These are phyloP conservation scores for Fusarium coffeatum DNA, from an alignment of 2,329 filamentous ascomycete species.

Conservation along the genomic window DNA sequence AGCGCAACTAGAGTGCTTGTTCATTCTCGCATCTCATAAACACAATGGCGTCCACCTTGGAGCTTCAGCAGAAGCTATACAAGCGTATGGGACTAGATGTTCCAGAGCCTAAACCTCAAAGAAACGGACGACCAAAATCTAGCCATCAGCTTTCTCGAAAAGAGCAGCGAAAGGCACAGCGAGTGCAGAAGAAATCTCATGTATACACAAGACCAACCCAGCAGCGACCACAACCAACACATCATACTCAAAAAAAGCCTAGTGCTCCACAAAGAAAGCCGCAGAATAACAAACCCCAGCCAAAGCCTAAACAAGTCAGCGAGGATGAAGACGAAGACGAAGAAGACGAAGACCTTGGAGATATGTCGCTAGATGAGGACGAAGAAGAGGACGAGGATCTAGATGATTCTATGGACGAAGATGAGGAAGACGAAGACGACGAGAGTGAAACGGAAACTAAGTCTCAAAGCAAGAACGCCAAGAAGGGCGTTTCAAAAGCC, in stretches of 20 bases:
- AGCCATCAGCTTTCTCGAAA: conserved; percentile 60
- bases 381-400: conserved; percentile 40
- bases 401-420: conserved; percentile 39
- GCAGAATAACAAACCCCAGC: conserved; percentile 1
- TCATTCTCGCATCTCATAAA: neutral
- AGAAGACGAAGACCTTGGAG: conserved; percentile 1
- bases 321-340: conserved; percentile 31
- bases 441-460: conserved; percentile 43
- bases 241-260: conserved; percentile 12
- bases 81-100: conserved; percentile 52
- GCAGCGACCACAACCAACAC: conserved; percentile 13
- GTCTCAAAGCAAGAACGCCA: conserved; percentile 43
- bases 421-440: conserved; percentile 35
- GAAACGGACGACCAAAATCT: conserved; percentile 26
- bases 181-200: conserved; percentile 68
- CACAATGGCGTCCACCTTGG: conserved; percentile 44
- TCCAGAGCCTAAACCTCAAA: conserved; percentile 37
- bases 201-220: conserved; percentile 42
- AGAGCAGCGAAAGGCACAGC: conserved; percentile 74
- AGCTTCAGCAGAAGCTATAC: conserved; percentile 54
- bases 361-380: conserved; percentile 31
- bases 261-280: conserved; percentile 4
- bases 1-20: neutral
- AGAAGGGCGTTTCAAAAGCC: conserved; percentile 30
- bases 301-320: conserved; percentile 15